Base-by-base conservation (phyloP, 805 yeast species). In the Monosporozyma servazzii region DNA sequence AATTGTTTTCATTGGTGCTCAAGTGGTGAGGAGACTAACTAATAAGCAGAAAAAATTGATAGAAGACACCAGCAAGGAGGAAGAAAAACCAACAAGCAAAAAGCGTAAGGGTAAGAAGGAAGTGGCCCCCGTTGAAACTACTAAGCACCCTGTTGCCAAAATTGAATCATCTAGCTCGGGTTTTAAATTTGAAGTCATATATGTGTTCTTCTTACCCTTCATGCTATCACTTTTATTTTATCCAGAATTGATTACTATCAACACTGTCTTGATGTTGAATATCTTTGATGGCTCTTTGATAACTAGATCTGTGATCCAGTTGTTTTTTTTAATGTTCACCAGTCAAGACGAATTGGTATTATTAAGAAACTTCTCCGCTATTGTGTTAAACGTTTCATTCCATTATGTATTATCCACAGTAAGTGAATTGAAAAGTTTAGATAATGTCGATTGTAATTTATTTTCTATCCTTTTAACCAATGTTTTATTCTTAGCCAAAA, bases 401-500 rank as follows among this genome's bases (percentile, higher is more conserved):
- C 58, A 64, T 33, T 57, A 51, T n/a, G 45, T 59, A 2, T 52
- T 73, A 18, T 58, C 61, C 1, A 52, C 52, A 25, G 54, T 70
- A 6, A 62, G 74, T 10, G 58, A 69, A 43, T 53, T 69, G 52
- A 71, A 68, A 56, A 71, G 75, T 44, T 58, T 72, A 50, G 72
- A 70, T 50, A 51, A 53, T 6, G 62, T 71, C 13, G 76, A 72
- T 42, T 71, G 71, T 45, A 64, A 69, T 29, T 29, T 73, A 17
- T 73, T 73, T 56, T 67, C 73, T 51, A 63, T 70, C 18, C 50
- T 69, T 29, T 47, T 70, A 10, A 66, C 72, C 1, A 71, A 73
- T 48, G 51, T 66, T 8, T 47, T 72, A n/a, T 68, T 50, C 48
- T 51, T 72, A 36, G 54, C 63, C 8, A 56, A 64, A 20, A 20